phyloP scores from a whole-genome alignment of 495 filamentous ascomycete species.

The Thermothielavioides terrestris region DNA sequence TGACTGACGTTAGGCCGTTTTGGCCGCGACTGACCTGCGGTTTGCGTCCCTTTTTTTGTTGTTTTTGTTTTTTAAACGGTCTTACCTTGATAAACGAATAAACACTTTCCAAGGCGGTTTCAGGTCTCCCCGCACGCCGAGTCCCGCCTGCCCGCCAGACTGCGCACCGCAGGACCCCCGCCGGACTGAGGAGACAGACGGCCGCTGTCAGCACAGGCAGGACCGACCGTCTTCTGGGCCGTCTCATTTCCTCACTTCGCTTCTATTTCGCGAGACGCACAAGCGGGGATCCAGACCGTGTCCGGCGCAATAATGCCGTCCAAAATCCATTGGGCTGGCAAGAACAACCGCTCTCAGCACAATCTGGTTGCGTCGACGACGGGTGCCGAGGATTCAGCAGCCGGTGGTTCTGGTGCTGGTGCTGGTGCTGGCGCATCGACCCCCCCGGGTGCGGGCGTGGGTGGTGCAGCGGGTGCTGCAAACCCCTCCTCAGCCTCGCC shows the following conservation, averaged over 20 bases:
- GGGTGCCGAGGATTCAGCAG: constrained; percentile 20
- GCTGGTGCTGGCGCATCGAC: no score
- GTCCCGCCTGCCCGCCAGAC: no score
- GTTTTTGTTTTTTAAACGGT: background rate
- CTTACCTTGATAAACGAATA: background rate
- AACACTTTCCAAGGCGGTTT: background rate
- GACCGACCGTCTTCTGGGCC: background rate
- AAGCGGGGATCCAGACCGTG: background rate
- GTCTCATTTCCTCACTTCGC: no score
- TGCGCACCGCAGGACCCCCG: no score
- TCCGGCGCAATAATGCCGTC: constrained; percentile 31
- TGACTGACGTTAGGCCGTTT: background rate
- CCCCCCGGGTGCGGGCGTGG: constrained; percentile 15
- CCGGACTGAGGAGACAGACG: no score
- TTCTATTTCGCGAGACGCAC: no score
- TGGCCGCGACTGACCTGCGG: background rate
- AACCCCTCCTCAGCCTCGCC: constrained; percentile 38
- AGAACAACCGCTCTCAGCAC: constrained; percentile 44
- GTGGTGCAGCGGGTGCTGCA: constrained; percentile 28
- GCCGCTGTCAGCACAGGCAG: background rate
- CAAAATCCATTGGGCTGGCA: constrained; percentile 36
- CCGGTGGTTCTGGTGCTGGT: background rate
- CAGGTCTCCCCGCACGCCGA: background rate
- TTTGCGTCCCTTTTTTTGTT: constrained; percentile 4
- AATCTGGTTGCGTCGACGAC: constrained; percentile 37